Evolutionary conservation across 2,329 filamentous ascomycete species (phyloP).

Genomic region (Apiospora marii): DNA sequence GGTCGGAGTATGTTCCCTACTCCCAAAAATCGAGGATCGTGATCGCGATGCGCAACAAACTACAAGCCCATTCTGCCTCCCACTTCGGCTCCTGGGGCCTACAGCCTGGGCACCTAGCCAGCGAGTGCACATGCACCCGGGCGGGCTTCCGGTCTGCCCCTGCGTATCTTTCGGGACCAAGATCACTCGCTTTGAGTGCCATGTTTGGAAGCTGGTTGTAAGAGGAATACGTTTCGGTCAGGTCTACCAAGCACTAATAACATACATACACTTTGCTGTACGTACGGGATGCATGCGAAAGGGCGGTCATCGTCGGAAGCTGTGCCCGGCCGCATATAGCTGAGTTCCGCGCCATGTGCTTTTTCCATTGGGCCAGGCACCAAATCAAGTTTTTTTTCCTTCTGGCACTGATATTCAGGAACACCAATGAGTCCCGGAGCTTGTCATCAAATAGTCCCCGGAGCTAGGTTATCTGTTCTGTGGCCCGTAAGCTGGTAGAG

Average conservation of each 20-base stretch:
- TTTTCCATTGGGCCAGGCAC: conserved; percentile 9
- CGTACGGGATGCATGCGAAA: not conserved
- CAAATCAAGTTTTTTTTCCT: not conserved
- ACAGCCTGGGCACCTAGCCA: not conserved
- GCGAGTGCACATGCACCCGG: not conserved
- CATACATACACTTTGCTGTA: not conserved
- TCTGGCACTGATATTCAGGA: conserved; percentile 15
- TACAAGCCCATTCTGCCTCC: not conserved
- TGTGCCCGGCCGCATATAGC: not conserved
- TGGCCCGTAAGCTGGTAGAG: not conserved
- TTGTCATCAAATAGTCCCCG: conserved; percentile 19
- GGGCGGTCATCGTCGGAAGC: conserved; percentile 1
- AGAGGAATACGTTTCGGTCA: not conserved
- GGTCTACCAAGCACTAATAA: not conserved
- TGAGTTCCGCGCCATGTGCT: not conserved
- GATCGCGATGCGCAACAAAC: not conserved
- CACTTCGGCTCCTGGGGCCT: not conserved
- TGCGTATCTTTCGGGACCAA: not conserved
- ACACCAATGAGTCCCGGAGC: conserved; percentile 10
- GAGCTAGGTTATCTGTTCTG: not conserved
- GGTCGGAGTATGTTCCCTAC: conserved; percentile 4
- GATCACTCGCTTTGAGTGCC: not conserved
- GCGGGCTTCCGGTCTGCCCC: not conserved
- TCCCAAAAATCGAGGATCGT: not conserved
- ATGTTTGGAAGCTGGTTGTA: not conserved